Base-by-base conservation (phyloP, 805 yeast species). In the Deakozyma indianensis region DNA sequence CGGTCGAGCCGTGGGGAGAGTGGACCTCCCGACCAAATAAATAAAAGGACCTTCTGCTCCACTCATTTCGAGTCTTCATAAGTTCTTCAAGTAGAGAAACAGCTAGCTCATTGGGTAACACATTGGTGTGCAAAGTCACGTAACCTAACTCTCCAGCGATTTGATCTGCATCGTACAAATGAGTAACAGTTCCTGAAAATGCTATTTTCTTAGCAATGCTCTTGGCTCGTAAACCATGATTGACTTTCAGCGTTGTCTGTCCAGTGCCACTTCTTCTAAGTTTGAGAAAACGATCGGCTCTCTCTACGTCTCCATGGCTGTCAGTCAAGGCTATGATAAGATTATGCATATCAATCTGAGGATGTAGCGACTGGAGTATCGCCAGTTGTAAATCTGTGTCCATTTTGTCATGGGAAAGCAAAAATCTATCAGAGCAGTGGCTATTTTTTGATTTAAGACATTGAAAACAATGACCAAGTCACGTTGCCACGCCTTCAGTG, bases 11-110 rank as follows among this genome's bases (percentile, higher is more conserved):
- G 55, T 79, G 86, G n/a, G 74, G 73, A 1, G 88, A 75, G 4
- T 54, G 56, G 43, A 84, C 81, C 43, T 66, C 58, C 16, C 78
- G 73, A 1, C 80, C 86, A 51, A 80, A 82, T 7, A 83, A 62
- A 47, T 73, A 69, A 55, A 83, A 83, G 50, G 68, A 64, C 22
- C 69, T 66, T 5, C 63, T 57, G 1, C 51, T 53, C 63, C 77
- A 75, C 0, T 51, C 46, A 1, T 63, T 52, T 3, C 66, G 58
- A 29, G 71, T 74, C 1, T 64, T 57, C 48, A 73, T 47, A 14
- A 80, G 61, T 18, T 66, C 63, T 11, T 54, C 45, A 1, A 79
- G 58, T 2, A 80, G 53, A 0, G 52, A 51, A 24, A 73, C 66
- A 0, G 85, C 75, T 5, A 74, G 47, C 0, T 68, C 65, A 0